Evolutionary conservation across 78 protist genomes (phyloP).

Genomic region (slime mould (Dictyostelium discoideum)): dicty_2.7 NC_007090.3:4060501-4061000

Average conservation of each 20-base stretch:
- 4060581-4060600: no score
- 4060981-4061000: constrained; percentile 62
- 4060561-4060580: neutral
- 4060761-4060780: neutral
- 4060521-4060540: neutral
- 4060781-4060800: neutral
- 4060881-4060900: neutral
- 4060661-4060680: neutral
- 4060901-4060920: neutral
- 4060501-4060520: neutral
- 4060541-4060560: neutral
- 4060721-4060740: neutral
- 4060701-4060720: neutral
- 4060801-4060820: neutral
- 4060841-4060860: neutral
- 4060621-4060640: neutral
- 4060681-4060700: neutral
- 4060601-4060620: neutral
- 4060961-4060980: constrained; percentile 60
- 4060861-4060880: neutral
- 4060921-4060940: neutral
- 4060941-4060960: constrained; percentile 32
- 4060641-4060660: neutral
- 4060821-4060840: neutral
- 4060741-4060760: neutral